phyloP scores from a whole-genome alignment of 2,329 filamentous ascomycete species.

The Xylariaceae sp. region DNA sequence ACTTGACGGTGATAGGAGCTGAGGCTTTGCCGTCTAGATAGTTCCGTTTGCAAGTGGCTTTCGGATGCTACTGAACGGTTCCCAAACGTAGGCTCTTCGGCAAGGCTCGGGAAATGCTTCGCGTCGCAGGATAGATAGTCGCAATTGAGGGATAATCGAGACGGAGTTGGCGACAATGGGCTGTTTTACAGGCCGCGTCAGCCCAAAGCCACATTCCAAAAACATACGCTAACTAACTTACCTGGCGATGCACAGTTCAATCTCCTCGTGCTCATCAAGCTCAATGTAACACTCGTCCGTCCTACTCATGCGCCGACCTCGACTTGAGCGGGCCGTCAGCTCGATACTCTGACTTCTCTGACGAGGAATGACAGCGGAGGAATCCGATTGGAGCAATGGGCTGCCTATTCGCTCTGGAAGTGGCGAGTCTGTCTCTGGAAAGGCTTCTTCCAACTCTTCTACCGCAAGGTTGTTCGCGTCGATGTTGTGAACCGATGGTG shows the following conservation, averaged over 20 bases:
- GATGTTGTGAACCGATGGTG: constrained; percentile 18
- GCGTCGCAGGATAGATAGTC: constrained; percentile 41
- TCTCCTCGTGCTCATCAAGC: constrained; percentile 12
- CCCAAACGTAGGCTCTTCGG: constrained; percentile 32
- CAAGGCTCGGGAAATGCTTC: constrained; percentile 38
- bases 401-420: constrained; percentile 20
- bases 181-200: no score
- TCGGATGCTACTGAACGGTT: constrained; percentile 33
- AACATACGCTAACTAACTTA: constrained; percentile 9
- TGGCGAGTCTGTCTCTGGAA: constrained; percentile 13
- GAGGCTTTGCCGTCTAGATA: constrained; percentile 34
- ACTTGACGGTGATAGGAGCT: constrained; percentile 24
- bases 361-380: constrained; percentile 26
- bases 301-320: constrained; percentile 23
- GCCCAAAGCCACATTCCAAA: no score
- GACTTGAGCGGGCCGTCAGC: constrained; percentile 18
- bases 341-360: constrained; percentile 30
- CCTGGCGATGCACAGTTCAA: constrained; percentile 3
- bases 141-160: constrained; percentile 38
- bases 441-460: constrained; percentile 7
- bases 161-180: constrained; percentile 31
- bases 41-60: constrained; percentile 29
- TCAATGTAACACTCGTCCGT: constrained; percentile 30
- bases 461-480: constrained; percentile 11
- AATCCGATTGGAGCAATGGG: constrained; percentile 35